Base-by-base conservation (phyloP, 176 grass and related monocot genomes). In the Secale cereale region DNA sequence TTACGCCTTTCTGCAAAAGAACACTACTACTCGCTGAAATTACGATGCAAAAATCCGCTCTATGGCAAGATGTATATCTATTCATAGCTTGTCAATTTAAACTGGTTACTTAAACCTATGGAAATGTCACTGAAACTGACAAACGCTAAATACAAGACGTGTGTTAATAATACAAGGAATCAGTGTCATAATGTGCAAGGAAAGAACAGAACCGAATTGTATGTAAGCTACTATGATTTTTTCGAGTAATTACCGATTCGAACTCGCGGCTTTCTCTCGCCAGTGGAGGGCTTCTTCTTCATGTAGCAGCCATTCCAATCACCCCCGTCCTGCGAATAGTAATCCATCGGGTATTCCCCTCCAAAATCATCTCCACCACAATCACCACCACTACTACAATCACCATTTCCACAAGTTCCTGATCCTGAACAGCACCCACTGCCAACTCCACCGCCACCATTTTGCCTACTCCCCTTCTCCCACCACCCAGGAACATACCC, bases 221-320 rank as follows among this genome's bases (percentile, higher is more conserved):
- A 54, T 4, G 0, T 26, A 56, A 67, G 45, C 33, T 65, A 17
- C 13, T 56, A 71, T 13, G 8, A 41, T 40, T 40, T 40, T 40
- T 40, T 40, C 39, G 0, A 10, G 2, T 40, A 59, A 45, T 86
- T 94, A 98, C 96, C 89, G 43, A 86, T 65, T 37, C 70, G 86
- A 67, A 78, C 60, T 16, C 74, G 56, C 0, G 84, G 54, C 61
- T 81, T 93, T 65, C 81, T 92, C 35, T 89, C 89, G 12, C 87
- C 82, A 77, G 68, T 52, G 32, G 81, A 79, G 45, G 89, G 56
- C 13, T 90, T 87, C 87, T 90, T 95, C 86, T 94, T 98, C 86
- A 95, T 90, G 61, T 98, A 98, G 83, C 89, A 92, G 78, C 93
- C 87, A 73, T 98, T 95, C 97, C 97, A 98, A 27, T 98, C 93